Evolutionary conservation across 2,329 filamentous ascomycete genomes (phyloP).

Genomic region (Mycosphaerelloides madeirae): DNA sequence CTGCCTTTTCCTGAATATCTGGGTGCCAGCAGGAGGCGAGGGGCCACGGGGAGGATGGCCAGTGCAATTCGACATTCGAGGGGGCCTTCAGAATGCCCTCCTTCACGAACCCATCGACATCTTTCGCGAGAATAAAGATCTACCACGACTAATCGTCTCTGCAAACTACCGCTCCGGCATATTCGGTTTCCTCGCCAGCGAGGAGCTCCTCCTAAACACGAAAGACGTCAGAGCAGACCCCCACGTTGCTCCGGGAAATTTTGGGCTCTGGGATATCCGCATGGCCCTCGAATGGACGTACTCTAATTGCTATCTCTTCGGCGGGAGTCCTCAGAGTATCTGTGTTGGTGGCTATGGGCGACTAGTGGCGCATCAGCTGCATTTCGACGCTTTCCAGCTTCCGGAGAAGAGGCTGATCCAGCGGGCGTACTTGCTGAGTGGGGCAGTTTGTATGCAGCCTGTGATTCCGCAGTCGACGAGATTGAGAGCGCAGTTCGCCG

Average conservation of each 20-base stretch:
- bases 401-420: slow-evolving; percentile 13
- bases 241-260: slow-evolving; percentile 33
- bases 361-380: slow-evolving; percentile 14
- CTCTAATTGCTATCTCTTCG: slow-evolving; percentile 48
- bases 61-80: slow-evolving; percentile 12
- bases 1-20: slow-evolving; percentile 18
- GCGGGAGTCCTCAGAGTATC: slow-evolving; percentile 47
- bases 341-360: slow-evolving; percentile 42
- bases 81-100: slow-evolving; percentile 12
- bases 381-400: slow-evolving; percentile 17
- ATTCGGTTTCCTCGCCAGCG: slow-evolving; percentile 39
- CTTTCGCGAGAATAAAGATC: slow-evolving; percentile 14
- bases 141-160: slow-evolving; percentile 28
- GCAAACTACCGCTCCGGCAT: slow-evolving; percentile 32
- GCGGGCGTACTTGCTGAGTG: slow-evolving; percentile 16
- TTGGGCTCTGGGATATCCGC: slow-evolving; percentile 55
- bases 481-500: slow-evolving; percentile 11
- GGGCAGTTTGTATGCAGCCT: slow-evolving; percentile 15
- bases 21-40: slow-evolving; percentile 16
- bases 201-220: slow-evolving; percentile 30
- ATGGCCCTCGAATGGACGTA: slow-evolving; percentile 53
- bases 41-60: slow-evolving; percentile 14
- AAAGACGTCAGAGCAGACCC: slow-evolving; percentile 10
- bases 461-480: slow-evolving; percentile 12
- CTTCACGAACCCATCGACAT: slow-evolving; percentile 14